These are phyloP conservation scores for Arachnomyces sp. DNA, from an alignment of 2,329 filamentous ascomycete species.

Conservation along the genomic window DNA sequence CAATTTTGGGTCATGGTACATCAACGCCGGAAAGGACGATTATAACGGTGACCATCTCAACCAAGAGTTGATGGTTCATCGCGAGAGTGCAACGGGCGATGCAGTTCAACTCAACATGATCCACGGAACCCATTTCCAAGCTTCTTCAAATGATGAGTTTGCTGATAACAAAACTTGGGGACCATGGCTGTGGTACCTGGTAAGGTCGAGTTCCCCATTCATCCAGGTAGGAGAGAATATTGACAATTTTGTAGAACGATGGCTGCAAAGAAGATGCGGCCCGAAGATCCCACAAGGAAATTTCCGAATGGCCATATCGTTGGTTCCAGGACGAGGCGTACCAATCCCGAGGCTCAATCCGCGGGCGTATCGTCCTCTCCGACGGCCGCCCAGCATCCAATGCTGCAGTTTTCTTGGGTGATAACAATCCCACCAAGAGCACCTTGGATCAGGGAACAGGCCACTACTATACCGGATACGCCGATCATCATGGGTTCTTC, in stretches of 20 bases:
- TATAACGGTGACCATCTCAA: constrained; percentile 48
- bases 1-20: constrained; percentile 46
- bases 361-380: constrained; percentile 38
- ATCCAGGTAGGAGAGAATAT: not conserved
- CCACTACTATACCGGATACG: constrained; percentile 46
- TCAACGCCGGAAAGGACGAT: constrained; percentile 46
- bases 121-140: constrained; percentile 45
- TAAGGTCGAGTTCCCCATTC: constrained; percentile 2
- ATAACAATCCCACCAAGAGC: constrained; percentile 38
- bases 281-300: constrained; percentile 33
- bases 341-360: constrained; percentile 43
- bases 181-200: constrained; percentile 39
- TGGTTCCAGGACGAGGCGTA: constrained; percentile 43
- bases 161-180: constrained; percentile 38
- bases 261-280: constrained; percentile 40
- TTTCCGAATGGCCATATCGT: constrained; percentile 40
- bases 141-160: constrained; percentile 28
- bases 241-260: constrained; percentile 31
- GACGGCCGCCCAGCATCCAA: constrained; percentile 43
- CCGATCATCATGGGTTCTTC: constrained; percentile 38
- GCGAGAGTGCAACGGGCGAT: constrained; percentile 45
- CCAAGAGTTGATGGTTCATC: constrained; percentile 47
- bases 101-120: constrained; percentile 49
- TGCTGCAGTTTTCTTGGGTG: constrained; percentile 46
- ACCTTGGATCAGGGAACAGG: constrained; percentile 42